Evolutionary conservation across 2,329 filamentous ascomycete genomes (phyloP), one percentile per base, ranked within the genome.

Genomic region (Cladorrhinum sp.): DNA sequence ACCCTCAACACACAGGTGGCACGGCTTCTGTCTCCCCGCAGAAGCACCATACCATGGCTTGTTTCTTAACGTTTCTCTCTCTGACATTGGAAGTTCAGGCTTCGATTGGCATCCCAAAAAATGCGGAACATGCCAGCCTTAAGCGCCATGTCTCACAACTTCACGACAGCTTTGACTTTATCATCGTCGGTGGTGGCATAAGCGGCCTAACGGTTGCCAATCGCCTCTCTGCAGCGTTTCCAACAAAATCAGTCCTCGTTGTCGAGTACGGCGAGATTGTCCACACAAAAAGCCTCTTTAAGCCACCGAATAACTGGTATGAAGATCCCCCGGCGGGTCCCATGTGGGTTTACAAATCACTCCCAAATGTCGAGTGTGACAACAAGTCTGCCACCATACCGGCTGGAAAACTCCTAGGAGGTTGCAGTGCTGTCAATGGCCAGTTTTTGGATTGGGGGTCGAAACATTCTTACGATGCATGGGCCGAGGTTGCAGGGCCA

Each of bases 361-460:
- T 55, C 9, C 59, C 59, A 10, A 29, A 10, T 16, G 63, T 63
- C 1, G 60, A 58, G 1, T 32, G 68, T 9, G 64, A 68, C 24
- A 66, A 69, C 53, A 57, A 59, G n/a, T 50, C 64, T 3, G 59
- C 65, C 3, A 48, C 51, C 5, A 58, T 62, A n/a, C 20, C 62
- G 4, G 63, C 61, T 18, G 72, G 66, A n/a, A 67, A 67, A 32
- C 70, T 70, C 2, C 65, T 74, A 3, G 73, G 73, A 1, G 73
- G 73, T 16, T 70, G 72, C 16, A 71, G 68, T 0, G 65, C 69
- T 9, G 62, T 74, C 45, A 74, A 75, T 53, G 72, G 70, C 8
- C 73, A 74, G 73, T 68, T 74, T 38, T 73, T 70, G 59, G 65
- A 62, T 29, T 57, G 60, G 13, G 53, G 48, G 9, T 29, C 53